A percentile compares a stretch with the other conserved stretches of the same genome.
phyloP scores from a whole-genome alignment of 768 basidiomycete species.

The Pulveroboletus sp. region DNA sequence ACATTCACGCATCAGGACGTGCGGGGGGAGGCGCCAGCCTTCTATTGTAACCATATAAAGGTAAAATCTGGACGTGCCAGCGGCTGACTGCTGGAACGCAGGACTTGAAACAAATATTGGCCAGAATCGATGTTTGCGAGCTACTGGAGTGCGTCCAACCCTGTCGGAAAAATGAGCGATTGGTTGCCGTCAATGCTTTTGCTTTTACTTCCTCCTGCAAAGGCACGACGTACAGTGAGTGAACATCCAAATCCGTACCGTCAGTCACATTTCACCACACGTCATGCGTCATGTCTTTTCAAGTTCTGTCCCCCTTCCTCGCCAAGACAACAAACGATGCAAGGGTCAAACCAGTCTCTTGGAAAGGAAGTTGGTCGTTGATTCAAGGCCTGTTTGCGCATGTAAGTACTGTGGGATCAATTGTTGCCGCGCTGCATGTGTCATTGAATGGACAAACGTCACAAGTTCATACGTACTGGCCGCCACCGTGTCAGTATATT shows the following conservation, averaged over 20 bases:
- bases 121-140: too few relatives aligned
- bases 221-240: neutral
- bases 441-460: neutral
- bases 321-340: neutral
- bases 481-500: neutral
- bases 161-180: neutral
- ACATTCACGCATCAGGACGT: slow-evolving; percentile 9
- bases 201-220: neutral
- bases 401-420: neutral
- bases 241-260: neutral
- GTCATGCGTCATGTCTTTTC: neutral
- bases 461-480: neutral
- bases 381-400: too few relatives aligned
- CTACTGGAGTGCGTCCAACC: neutral
- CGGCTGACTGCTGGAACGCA: too few relatives aligned
- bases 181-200: neutral
- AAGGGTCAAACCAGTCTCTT: neutral
- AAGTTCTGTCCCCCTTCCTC: neutral
- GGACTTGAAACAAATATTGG: neutral
- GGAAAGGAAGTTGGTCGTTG: neutral
- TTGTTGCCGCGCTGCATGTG: neutral
- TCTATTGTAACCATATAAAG: neutral
- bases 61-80: neutral
- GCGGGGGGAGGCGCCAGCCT: neutral
- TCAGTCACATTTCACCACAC: neutral